Evolutionary conservation across 148 eudicot species (phyloP), one percentile per base, ranked within the genome.

Genomic region (Suaeda aralocaspica): DNA sequence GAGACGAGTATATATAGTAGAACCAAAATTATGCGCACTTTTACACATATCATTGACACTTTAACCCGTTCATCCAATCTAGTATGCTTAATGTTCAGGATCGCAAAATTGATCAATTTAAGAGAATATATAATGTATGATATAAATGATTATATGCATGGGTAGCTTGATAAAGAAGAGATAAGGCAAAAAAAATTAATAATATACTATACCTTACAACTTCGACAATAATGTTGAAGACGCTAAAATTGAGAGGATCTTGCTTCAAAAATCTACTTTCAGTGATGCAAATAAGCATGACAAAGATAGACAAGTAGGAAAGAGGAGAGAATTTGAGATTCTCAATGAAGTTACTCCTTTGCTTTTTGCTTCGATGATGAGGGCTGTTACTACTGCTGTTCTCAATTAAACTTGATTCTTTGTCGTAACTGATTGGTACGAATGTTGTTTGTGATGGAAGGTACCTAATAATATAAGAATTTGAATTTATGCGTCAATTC

Each of bases 161-260:
- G 8, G 8, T 51, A n/a, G 56, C 6, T 51, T 9, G 59, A 55
- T 56, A 1, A 9, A 26, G 31, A 56, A 56, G 16, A 2, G 4
- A 58, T 28, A 5, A 28, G 16, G 5, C 14, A 10, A 58, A 58
- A 1, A 28, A 58, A 24, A 58, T 28, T 9, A 29, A 12, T 28
- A 29, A 58, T 36, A 34, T 28, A 36, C 16, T 5, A 0, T 79
- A 85, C 89, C 89, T 85, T 69, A 81, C 71, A 19, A 85, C 84
- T 72, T 85, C 89, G 1, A 83, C 11, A 18, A 74, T 55, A 44
- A 85, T 81, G 67, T 76, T 85, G 50, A 85, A 58, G 61, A 85
- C 80, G 49, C 63, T 83, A 70, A 85, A 85, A 66, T 85, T 85
- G 49, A 85, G 77, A 4, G 86, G 86, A 77, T 85, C 89, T 0